Evolutionary conservation across 495 filamentous ascomycete species (phyloP), one percentile per base, ranked within the genome.

Genomic region (Clohesyomyces aquaticus): DNA sequence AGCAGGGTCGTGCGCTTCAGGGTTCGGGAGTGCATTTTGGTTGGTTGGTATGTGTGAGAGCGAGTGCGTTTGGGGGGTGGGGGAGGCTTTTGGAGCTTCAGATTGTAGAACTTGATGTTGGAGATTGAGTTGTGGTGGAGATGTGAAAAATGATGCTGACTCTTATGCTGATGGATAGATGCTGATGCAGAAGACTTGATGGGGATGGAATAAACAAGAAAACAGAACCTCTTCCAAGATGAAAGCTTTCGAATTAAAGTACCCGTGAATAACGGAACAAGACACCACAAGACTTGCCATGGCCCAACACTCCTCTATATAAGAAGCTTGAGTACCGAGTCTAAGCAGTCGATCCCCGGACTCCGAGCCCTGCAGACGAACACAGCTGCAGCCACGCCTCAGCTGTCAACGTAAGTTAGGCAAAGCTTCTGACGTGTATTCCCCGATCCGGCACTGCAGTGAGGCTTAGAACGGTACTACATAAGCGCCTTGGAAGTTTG

Each of bases 1-100:
- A 56, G 53, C 29, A 56, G 28, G n/a, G 53, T 56, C 2, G 53
- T 56, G 2, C 18, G 14, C n/a, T 32, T 2, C 10, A 56, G 53
- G 19, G 18, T 21, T 41, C 19, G 19, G 10, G 10, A 32, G 9
- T 32, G 29, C 53, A 56, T 56, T 25, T 12, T 56, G 28, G 29
- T 12, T 11, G 32, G n/a, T 43, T 26, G 18, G 28, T 3, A 12
- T 29, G 21, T 6, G 50, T 26, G 22, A 28, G 11, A 12, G 11
- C 23, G 23, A 28, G 11, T 26, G 25, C 16, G 50, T 2, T 32
- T 3, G 18, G 6, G 50, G 12, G n/a, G 18, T 38, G 23, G 50
- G 22, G 50, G 50, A 14, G 9, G 25, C 12, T 21, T 32, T 29
- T 38, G 1, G 50, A 47, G 43, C 43, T 38, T 38, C 32, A 14